A percentile compares a stretch with the other conserved stretches of the same genome.
Evolutionary conservation across 202 grass and related monocot species (phyloP).

Genomic region (Hordeum pubiflorum): DNA sequence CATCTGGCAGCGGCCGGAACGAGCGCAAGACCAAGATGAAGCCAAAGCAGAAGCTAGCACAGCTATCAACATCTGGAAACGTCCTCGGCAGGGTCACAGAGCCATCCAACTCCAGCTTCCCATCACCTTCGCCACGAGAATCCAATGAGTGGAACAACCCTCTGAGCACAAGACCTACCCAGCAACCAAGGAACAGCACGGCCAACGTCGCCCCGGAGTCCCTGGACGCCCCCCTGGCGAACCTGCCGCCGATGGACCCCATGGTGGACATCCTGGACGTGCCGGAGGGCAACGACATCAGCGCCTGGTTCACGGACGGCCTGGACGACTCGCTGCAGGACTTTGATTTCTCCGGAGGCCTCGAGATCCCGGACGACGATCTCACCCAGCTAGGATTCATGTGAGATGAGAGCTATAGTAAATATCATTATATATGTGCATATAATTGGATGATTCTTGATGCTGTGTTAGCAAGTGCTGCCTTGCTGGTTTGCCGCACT

Average conservation of each 20-base stretch:
- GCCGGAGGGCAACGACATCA: constrained; percentile 57
- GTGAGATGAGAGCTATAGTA: constrained; percentile 18
- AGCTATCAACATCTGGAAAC: constrained; percentile 54
- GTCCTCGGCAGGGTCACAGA: constrained; percentile 41
- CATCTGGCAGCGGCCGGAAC: constrained; percentile 40
- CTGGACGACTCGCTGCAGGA: constrained; percentile 58
- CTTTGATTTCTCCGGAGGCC: constrained; percentile 55
- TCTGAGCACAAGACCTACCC: constrained; percentile 30
- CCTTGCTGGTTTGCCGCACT: neutral
- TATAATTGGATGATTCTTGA: constrained; percentile 36
- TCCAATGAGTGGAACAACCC: constrained; percentile 26
- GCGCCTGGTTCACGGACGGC: constrained; percentile 57
- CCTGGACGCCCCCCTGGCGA: constrained; percentile 30
- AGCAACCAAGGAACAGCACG: constrained; percentile 27
- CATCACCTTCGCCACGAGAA: constrained; percentile 16
- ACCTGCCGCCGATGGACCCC: constrained; percentile 29
- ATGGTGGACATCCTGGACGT: constrained; percentile 66
- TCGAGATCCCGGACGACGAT: constrained; percentile 77
- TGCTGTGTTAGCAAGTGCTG: neutral
- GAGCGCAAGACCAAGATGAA: constrained; percentile 70
- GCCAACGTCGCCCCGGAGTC: constrained; percentile 25
- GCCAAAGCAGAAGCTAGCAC: constrained; percentile 67
- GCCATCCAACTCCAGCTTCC: constrained; percentile 13
- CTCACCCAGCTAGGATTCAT: constrained; percentile 61
- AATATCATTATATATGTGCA: constrained; percentile 22